Evolutionary conservation across 768 basidiomycete species (phyloP).

Genomic region (Tylopilus sp.): DNA sequence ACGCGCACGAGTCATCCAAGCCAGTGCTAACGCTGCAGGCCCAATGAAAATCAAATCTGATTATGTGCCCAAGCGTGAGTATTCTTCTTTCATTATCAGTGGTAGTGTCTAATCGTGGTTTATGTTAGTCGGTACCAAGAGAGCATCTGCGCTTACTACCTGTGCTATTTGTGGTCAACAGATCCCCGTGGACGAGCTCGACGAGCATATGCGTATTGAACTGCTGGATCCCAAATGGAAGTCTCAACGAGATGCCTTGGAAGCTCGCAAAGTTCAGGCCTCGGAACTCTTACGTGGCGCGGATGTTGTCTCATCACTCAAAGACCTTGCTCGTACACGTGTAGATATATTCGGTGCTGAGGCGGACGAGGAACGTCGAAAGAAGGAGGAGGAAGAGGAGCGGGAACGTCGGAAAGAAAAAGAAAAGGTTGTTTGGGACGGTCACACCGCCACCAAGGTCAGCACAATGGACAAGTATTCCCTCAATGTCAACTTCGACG

Average conservation of each 20-base stretch:
- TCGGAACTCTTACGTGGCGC: conserved; percentile 88
- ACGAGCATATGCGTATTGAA: conserved; percentile 99
- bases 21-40: conserved; percentile 69
- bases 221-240: conserved; percentile 98
- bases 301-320: conserved; percentile 90
- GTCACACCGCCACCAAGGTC: conserved; percentile 92
- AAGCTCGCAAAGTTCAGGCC: conserved; percentile 86
- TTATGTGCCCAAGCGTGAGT: conserved; percentile 89
- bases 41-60: conserved; percentile 96
- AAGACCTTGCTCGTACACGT: conserved; percentile 90
- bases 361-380: conserved; percentile 86
- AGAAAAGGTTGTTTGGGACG: conserved; percentile 98
- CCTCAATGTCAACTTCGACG: conserved; percentile 90
- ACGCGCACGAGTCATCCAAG: conserved; percentile 76
- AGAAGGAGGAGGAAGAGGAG: conserved; percentile 84
- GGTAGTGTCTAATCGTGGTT: conserved; percentile 7
- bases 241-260: conserved; percentile 85
- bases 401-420: conserved; percentile 77
- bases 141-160: conserved; percentile 68
- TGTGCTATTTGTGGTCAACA: conserved; percentile 96
- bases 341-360: conserved; percentile 97
- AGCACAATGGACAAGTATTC: conserved; percentile 93
- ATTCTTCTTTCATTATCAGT: background rate
- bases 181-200: conserved; percentile 91
- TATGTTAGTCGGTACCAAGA: conserved; percentile 61